Evolutionary conservation across 2,329 filamentous ascomycete genomes (phyloP), one percentile per base, ranked within the genome.

Genomic region (Alternaria novae-zelandiae): DNA sequence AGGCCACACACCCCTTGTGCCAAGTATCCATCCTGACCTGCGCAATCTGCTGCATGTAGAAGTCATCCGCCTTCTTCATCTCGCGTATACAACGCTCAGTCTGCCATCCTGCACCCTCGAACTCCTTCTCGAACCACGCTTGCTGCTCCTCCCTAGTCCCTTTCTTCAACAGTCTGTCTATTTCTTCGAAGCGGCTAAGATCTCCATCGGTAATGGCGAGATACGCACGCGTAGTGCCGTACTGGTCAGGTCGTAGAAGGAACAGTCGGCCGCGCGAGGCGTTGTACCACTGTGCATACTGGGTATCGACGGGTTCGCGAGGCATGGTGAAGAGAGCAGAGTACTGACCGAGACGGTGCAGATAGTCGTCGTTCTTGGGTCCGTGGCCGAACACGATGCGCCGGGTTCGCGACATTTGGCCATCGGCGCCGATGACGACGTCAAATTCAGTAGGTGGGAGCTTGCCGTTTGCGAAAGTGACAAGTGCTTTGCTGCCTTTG

Each of bases 11-110:
- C 8, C 78, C 78, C 17, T 74, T 70, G 1, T 71, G 73, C 76
- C 78, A 82, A 3, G 66, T 55, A 3, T 75, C 64, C 65, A 82
- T 74, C 49, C 77, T 78, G 47, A 83, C 75, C 50, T 82, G 78
- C 6, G 74, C 79, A n/a, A 81, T 70, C 17, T 81, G 77, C 28
- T 82, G 78, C 61, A 79, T 81, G 69, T 85, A 85, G 66, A 83
- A 85, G 58, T 85, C 80, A 0, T 81, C 68, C 0, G 78, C 70
- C 1, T 69, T 71, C 26, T 77, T 69, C 80, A 85, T 82, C 2
- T 70, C 81, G 8, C 75, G 64, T 0, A 84, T 51, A 3, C 82
- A 70, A 0, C 79, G 74, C 3, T 79, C 72, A 0, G 69, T 68
- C 59, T 81, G 65, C 76, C 80, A 83, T 1, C 82, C 82, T 0